phyloP scores from a whole-genome alignment of 768 basidiomycete species.

The Strobilomyces echinocephalus region DNA sequence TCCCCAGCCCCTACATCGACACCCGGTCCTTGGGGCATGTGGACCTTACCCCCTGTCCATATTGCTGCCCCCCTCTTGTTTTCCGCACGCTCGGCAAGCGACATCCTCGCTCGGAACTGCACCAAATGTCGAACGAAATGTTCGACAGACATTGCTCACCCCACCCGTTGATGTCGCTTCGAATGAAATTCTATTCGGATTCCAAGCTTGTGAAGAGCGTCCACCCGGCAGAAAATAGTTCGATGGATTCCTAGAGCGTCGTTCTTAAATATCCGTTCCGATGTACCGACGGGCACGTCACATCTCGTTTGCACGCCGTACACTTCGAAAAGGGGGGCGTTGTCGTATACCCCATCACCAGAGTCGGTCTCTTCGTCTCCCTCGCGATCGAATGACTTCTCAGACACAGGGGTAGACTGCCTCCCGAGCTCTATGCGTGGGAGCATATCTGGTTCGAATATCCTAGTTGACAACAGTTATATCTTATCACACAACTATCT shows the following conservation, averaged over 20 bases:
- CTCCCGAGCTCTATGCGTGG: slow-evolving; percentile 51
- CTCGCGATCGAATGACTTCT: slow-evolving; percentile 60
- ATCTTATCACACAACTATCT: too few relatives aligned
- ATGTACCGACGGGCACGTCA: too few relatives aligned
- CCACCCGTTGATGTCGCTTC: slow-evolving; percentile 38
- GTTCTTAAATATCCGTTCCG: slow-evolving; percentile 26
- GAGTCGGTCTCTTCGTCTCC: slow-evolving; percentile 54
- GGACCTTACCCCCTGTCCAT: too few relatives aligned
- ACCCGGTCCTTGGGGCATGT: slow-evolving; percentile 38
- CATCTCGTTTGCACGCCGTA: too few relatives aligned
- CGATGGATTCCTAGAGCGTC: slow-evolving; percentile 48
- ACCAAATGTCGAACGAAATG: slow-evolving; percentile 7
- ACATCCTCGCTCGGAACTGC: slow-evolving; percentile 48
- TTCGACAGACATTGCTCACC: slow-evolving; percentile 7
- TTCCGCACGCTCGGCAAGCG: slow-evolving; percentile 56
- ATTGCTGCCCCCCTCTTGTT: too few relatives aligned
- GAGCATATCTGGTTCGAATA: slow-evolving; percentile 37
- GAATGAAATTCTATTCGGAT: slow-evolving; percentile 43
- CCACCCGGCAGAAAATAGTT: slow-evolving; percentile 24
- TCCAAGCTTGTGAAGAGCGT: slow-evolving; percentile 35
- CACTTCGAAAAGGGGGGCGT: too few relatives aligned
- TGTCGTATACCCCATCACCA: too few relatives aligned
- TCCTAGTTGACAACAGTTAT: too few relatives aligned
- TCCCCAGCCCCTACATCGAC: slow-evolving; percentile 54
- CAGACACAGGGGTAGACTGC: slow-evolving; percentile 63